Evolutionary conservation across 2,329 filamentous ascomycete genomes (phyloP).

Genomic region (Fusarium guadeloupense): DNA sequence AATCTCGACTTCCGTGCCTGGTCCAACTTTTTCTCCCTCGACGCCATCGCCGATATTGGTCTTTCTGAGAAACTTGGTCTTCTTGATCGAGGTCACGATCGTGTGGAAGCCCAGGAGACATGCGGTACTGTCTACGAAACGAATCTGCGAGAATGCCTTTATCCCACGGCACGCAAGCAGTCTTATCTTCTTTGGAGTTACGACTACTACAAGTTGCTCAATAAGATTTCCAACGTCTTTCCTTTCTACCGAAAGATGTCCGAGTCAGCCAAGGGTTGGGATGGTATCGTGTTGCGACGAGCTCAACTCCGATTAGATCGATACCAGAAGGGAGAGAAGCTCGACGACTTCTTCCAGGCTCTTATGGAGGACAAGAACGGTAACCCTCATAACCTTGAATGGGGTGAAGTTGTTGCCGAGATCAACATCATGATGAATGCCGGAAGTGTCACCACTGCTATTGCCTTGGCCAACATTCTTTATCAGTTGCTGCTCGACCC

Average conservation of each 20-base stretch:
- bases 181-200: no score
- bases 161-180: no score
- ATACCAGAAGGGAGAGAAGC: slow-evolving; percentile 57
- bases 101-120: no score
- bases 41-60: slow-evolving; percentile 66
- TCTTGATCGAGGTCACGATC: no score
- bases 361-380: slow-evolving; percentile 59
- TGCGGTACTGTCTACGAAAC: no score
- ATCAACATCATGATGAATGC: slow-evolving; percentile 62
- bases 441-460: slow-evolving; percentile 58
- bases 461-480: slow-evolving; percentile 61
- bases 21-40: slow-evolving; percentile 64
- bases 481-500: slow-evolving; percentile 61
- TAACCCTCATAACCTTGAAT: slow-evolving; percentile 53
- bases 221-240: no score
- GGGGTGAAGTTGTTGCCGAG: slow-evolving; percentile 66
- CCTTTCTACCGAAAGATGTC: slow-evolving; percentile 44
- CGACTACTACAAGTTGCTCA: no score
- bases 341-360: slow-evolving; percentile 69
- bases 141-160: no score
- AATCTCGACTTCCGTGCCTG: slow-evolving; percentile 59
- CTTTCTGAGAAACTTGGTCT: slow-evolving; percentile 59
- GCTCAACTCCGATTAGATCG: slow-evolving; percentile 42
- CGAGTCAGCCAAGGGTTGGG: slow-evolving; percentile 48
- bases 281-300: slow-evolving; percentile 51